phyloP scores from a whole-genome alignment of 768 basidiomycete species.

The Infundibulicybe gibba region DNA sequence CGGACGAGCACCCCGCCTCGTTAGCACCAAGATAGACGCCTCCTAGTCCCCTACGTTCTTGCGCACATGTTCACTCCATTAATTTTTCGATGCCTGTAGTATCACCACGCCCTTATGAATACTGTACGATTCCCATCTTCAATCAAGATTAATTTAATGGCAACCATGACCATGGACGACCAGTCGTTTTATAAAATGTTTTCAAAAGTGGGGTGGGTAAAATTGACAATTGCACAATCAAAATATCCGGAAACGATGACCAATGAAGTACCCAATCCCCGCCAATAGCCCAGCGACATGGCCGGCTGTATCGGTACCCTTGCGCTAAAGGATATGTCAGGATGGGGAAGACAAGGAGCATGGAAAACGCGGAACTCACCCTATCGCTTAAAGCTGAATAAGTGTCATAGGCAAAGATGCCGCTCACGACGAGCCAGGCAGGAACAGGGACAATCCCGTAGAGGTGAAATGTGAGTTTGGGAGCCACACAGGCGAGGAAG shows the following conservation, averaged over 20 bases:
- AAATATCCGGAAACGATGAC: constrained; percentile 31
- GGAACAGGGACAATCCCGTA: constrained; percentile 80
- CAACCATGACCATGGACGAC: no score
- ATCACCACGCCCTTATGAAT: no score
- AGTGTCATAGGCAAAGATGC: constrained; percentile 60
- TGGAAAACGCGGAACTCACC: constrained; percentile 20
- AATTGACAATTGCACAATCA: no score
- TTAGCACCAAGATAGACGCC: not conserved
- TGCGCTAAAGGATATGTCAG: constrained; percentile 31
- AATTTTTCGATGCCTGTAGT: no score
- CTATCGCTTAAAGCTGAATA: constrained; percentile 39
- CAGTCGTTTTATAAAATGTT: no score
- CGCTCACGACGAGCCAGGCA: constrained; percentile 71
- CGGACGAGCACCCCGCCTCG: constrained; percentile 71
- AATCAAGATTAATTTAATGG: no score
- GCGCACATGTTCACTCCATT: not conserved
- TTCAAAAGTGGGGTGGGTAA: no score
- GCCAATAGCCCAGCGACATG: constrained; percentile 67
- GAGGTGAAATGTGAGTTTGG: constrained; percentile 60
- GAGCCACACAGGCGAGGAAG: constrained; percentile 68
- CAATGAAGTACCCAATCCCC: constrained; percentile 54
- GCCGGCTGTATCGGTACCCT: constrained; percentile 54
- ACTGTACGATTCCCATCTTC: no score
- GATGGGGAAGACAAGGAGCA: not conserved
- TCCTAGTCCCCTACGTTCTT: not conserved